These are phyloP conservation scores for Parasitella parasitica DNA, from an alignment of 371 early-diverging fungal species.

Conservation along the genomic window DNA sequence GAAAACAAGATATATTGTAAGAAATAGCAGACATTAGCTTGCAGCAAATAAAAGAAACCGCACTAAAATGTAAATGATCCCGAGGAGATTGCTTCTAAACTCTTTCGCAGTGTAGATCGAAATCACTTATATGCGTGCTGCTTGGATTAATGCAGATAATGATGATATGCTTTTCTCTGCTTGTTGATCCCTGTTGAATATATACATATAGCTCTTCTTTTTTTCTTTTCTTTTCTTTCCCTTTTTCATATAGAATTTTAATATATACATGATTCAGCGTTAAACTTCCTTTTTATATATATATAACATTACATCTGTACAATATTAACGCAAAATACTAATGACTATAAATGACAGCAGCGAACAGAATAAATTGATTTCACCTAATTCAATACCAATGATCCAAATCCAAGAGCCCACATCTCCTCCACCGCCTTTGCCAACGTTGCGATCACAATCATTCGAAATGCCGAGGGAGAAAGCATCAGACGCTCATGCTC, in stretches of 20 bases:
- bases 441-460: slow-evolving; percentile 10
- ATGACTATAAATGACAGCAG: background rate
- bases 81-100: background rate
- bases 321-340: background rate
- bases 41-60: background rate
- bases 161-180: background rate
- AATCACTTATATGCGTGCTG: background rate
- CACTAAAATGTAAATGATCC: background rate
- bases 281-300: background rate
- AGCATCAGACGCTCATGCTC: slow-evolving; percentile 1
- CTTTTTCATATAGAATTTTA: background rate
- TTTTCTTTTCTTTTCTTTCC: background rate
- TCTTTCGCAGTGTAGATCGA: background rate
- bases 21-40: background rate
- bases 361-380: background rate
- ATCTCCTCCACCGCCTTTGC: background rate
- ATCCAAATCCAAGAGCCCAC: slow-evolving; percentile 2
- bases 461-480: slow-evolving; percentile 9
- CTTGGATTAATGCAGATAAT: background rate
- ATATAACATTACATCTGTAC: background rate
- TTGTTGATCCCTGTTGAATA: background rate
- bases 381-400: background rate
- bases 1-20: background rate
- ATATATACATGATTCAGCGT: background rate
- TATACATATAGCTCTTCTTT: background rate